Base-by-base conservation (phyloP, 176 grass and related monocot genomes). In the Bromus sterilis region DNA sequence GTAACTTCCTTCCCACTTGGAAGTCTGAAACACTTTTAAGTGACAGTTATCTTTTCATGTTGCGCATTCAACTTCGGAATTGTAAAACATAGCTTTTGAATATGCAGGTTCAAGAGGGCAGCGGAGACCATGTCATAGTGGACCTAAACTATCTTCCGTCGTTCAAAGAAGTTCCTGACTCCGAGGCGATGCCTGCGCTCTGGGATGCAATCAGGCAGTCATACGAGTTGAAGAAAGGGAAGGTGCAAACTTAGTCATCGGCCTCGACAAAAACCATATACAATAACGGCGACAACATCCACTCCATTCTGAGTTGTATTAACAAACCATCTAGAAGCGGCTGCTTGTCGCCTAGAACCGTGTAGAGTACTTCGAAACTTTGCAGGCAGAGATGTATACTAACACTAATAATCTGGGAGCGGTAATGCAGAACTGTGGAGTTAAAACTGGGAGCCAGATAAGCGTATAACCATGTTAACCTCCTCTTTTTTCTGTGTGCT, bases 61-160 rank as follows among this genome's bases (percentile, higher is more conserved):
- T 76, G 25, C 0, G 18, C 51, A n/a, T 61, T 77, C 32, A 78
- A 77, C 24, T 31, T 87, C 15, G 7, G 7, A 62, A 16, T n/a
- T n/a, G 43, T 76, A 62, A 68, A 75, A 34, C 25, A 21, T 11
- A 43, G 12, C 39, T 72, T 76, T 69, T 28, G 8, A 43, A 31
- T 77, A 66, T 75, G 44, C 84, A 98, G 95, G 91, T 98, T 79
- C 92, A 98, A 82, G 95, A 98, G 64, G 83, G 80, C 18, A 95
- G 76, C 1, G 86, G 90, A 51, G 92, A 98, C 79, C 90, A 98
- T 81, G 92, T 98, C 29, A 95, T 98, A 76, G 92, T 98, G 64
- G 95, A 98, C 79, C 89, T 95, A 62, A 98, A 98, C 72, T 95
- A 98, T 75, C 90, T 98, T 21, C 92, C 95, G 0, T 91, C 92